Base-by-base conservation (phyloP, 2,329 filamentous ascomycete species). In the Sarocladium kiliense region DNA sequence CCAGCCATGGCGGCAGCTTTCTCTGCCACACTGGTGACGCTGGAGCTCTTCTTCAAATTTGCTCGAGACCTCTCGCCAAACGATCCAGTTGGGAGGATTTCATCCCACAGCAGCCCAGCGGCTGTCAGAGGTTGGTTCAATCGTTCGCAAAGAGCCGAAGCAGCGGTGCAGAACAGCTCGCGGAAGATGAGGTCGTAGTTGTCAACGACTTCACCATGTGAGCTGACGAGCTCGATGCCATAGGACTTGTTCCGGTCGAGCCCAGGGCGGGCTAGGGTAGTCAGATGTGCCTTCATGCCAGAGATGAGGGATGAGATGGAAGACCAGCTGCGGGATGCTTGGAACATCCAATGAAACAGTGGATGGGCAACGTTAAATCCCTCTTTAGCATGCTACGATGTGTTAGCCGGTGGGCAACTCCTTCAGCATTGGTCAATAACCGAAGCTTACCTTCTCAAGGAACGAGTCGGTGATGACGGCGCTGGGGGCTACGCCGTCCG, bases 331-430 rank as follows among this genome's bases (percentile, higher is more conserved):
- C 85, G 80, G 6, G 88, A 89, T 2, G 90, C 88, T 56, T 88
- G 82, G 65, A 89, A 95, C 64, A 94, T 86, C 91, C 91, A 96
- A 51, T 91, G 84, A 69, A 94, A 96, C 1, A 92, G 83, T 0
- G 88, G 83, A 65, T 96, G 90, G 0, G 83, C 81, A 23, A 85
- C 84, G 55, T 84, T 85, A 63, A 96, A 92, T 14, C 86, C 82
- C 58, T 95, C 89, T 57, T 86, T 83, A 54, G 86, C 71, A 59
- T 60, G 70, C 63, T 66, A 56, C 61, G 55, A 41, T 54, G 34
- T 21, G 34, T 66, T 55, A 61, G 62, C 42, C 54, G 56, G 9
- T 36, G 12, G 4, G 16, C 9, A 30, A n/a, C n/a, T n/a, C n/a
- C n/a, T 12, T 19, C 49, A 5, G 4, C 11, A 7, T 47, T 6